These are phyloP conservation scores for Asterionellopsis glacialis DNA, from an alignment of 108 stramenopile species.

Conservation along the genomic window DNA sequence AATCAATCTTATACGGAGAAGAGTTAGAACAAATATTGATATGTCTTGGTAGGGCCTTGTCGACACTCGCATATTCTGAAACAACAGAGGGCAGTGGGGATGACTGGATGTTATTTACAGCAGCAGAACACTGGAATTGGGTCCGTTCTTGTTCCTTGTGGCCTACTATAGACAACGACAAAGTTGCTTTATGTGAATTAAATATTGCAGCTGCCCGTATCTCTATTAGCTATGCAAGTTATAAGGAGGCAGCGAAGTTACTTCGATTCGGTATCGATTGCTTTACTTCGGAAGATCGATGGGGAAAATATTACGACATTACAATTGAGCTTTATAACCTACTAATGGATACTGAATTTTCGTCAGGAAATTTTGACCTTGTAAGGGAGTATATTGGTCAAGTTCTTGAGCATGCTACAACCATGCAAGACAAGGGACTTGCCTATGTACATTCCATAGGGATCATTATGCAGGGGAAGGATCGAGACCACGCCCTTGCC, in stretches of 20 bases:
- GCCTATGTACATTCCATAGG: slow-evolving; percentile 10
- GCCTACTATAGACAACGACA: background rate
- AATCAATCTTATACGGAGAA: background rate
- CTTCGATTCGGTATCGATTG: slow-evolving; percentile 4
- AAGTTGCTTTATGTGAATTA: slow-evolving; percentile 1
- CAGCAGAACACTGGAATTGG: slow-evolving; percentile 20
- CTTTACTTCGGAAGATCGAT: background rate
- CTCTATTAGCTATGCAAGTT: slow-evolving; percentile 1
- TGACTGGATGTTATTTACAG: slow-evolving; percentile 30
- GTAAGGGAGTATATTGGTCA: slow-evolving; percentile 15
- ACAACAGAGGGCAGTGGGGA: slow-evolving; percentile 6
- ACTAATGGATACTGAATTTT: background rate
- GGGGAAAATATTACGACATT: background rate
- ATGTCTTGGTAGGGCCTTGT: no score
- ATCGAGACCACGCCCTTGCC: slow-evolving; percentile 14
- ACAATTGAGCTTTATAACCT: background rate
- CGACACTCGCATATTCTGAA: background rate
- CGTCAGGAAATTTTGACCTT: background rate
- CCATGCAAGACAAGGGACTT: slow-evolving; percentile 17
- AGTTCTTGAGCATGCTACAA: slow-evolving; percentile 13
- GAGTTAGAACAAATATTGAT: background rate
- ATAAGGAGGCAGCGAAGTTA: slow-evolving; percentile 2
- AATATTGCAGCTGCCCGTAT: slow-evolving; percentile 2
- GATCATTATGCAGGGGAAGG: background rate
- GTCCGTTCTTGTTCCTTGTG: background rate